Conservation (phyloP, 495 filamentous ascomycete genomes). For the Penicillium flavigenum region DNA sequence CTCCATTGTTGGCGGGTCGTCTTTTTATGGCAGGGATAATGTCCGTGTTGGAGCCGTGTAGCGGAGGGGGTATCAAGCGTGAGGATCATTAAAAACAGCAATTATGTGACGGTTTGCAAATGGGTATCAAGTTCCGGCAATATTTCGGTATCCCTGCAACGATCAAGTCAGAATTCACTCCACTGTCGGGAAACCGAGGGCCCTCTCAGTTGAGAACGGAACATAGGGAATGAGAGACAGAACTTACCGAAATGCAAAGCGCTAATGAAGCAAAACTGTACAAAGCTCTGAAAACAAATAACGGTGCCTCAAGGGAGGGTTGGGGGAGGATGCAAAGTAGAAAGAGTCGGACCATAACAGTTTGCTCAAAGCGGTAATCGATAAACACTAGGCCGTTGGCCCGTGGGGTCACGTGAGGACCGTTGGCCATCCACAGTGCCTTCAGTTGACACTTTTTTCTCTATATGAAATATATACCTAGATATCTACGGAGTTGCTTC, state of each 20-base stretch:
- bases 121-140: constrained; percentile 30
- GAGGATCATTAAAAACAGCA: constrained; percentile 22
- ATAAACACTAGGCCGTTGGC: constrained; percentile 42
- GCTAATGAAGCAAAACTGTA: constrained; percentile 33
- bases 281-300: constrained; percentile 20
- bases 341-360: constrained; percentile 34
- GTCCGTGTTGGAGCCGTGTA: constrained; percentile 13
- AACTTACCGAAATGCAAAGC: constrained; percentile 31
- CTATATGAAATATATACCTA: no score
- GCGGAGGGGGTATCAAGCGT: constrained; percentile 23
- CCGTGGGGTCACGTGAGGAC: constrained; percentile 27
- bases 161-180: constrained; percentile 20
- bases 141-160: constrained; percentile 36
- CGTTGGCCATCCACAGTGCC: neutral
- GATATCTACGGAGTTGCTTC: no score
- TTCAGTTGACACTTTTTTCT: no score
- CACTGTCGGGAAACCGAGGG: constrained; percentile 25
- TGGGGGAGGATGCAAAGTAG: constrained; percentile 28
- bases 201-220: constrained; percentile 8
- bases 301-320: constrained; percentile 20
- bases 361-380: constrained; percentile 43
- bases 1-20: constrained; percentile 51
- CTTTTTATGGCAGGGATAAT: constrained; percentile 11
- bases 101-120: constrained; percentile 15
- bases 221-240: constrained; percentile 4